Conservation (phyloP, 1,139 yeast genomes). For the Arxiozyma bovina region DNA sequence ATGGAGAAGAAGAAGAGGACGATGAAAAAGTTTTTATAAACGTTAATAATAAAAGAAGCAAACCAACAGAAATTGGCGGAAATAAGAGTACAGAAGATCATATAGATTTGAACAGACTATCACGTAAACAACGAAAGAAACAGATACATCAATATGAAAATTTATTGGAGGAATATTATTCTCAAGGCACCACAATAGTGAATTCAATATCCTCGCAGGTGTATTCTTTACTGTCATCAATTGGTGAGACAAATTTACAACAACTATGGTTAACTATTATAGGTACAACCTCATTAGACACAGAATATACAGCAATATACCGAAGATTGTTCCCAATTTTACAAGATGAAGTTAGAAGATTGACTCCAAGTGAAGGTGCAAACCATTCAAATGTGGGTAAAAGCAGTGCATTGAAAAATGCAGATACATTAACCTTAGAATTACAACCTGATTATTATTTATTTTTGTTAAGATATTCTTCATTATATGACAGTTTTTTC, state of each 20-base stretch:
- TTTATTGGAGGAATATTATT: conserved; percentile 58
- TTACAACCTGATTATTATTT: conserved; percentile 80
- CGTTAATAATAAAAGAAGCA: conserved; percentile 25
- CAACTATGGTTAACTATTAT: conserved; percentile 81
- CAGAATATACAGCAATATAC: conserved; percentile 68
- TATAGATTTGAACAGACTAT: conserved; percentile 10
- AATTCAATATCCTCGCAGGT: conserved; percentile 72
- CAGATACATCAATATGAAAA: conserved; percentile 42
- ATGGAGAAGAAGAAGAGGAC: conserved; percentile 19
- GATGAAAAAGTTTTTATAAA: conserved; percentile 10
- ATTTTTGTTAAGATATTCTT: conserved; percentile 86
- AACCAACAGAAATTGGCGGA: conserved; percentile 20
- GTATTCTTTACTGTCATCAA: conserved; percentile 67
- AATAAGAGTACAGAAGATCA: conserved; percentile 16
- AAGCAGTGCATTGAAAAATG: conserved; percentile 27
- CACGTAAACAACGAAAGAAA: conserved; percentile 31
- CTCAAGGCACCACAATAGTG: conserved; percentile 70
- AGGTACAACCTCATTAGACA: conserved; percentile 78
- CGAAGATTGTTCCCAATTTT: conserved; percentile 62
- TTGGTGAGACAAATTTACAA: conserved; percentile 68
- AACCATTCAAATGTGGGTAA: conserved; percentile 21
- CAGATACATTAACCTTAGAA: conserved; percentile 53
- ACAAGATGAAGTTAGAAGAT: conserved; percentile 74
- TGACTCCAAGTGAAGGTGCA: conserved; percentile 35
- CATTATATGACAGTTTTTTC: conserved; percentile 80